A percentile compares a stretch with the other conserved stretches of the same genome.
Conservation (phyloP, 371 early-diverging fungal genomes). For the Saksenaea oblongispora region DNA sequence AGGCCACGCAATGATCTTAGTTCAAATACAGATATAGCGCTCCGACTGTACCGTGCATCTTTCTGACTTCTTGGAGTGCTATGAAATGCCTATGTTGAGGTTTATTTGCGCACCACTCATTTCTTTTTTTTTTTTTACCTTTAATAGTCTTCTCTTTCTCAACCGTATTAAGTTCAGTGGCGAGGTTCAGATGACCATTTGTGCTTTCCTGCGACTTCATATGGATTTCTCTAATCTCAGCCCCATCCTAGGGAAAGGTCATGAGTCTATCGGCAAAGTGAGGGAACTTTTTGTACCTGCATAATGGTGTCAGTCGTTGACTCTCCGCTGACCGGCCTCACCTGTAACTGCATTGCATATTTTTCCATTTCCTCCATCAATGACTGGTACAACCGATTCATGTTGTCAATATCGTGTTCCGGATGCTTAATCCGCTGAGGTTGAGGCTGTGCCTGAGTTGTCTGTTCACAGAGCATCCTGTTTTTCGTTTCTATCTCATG, state of each 20-base stretch:
- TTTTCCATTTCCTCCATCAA: conserved; percentile 80
- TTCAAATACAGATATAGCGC: conserved; percentile 65
- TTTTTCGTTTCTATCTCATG: conserved; percentile 14
- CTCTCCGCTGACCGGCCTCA: conserved; percentile 68
- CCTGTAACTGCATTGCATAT: conserved; percentile 67
- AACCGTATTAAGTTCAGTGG: conserved; percentile 58
- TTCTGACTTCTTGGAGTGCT: conserved; percentile 44
- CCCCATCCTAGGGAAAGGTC: background rate
- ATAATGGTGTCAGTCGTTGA: conserved; percentile 30
- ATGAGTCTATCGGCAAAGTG: background rate
- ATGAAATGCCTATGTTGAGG: background rate
- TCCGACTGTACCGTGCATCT: conserved; percentile 59
- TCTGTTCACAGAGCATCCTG: background rate
- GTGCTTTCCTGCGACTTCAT: background rate
- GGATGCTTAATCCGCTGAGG: conserved; percentile 28
- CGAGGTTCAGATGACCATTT: conserved; percentile 38
- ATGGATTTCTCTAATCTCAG: background rate
- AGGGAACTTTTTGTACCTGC: conserved; percentile 25
- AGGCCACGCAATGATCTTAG: conserved; percentile 64
- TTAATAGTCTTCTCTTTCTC: conserved; percentile 8
- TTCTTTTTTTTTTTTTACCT: no score
- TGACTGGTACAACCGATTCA: conserved; percentile 54
- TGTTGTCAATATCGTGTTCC: conserved; percentile 46
- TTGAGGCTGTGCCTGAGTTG: conserved; percentile 9
- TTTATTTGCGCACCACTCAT: background rate